A percentile compares a stretch with the other conserved stretches of the same genome.
phyloP scores from a whole-genome alignment of 805 yeast species.

The Metschnikowia henanensis region DNA sequence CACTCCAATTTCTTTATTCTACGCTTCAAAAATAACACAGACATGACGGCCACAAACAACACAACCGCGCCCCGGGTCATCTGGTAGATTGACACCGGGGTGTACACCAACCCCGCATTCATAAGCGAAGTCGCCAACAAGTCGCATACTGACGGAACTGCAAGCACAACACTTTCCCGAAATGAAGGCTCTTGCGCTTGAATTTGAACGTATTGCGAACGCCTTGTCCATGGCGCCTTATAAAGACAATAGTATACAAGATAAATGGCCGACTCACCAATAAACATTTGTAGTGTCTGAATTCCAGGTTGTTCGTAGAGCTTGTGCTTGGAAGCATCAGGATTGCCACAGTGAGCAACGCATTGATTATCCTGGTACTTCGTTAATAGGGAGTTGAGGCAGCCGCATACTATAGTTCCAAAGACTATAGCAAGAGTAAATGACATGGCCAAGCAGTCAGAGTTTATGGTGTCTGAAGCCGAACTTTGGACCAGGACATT shows the following conservation, averaged over 20 bases:
- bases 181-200: conserved; percentile 10
- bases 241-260: conserved; percentile 36
- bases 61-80: conserved; percentile 84
- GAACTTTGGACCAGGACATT: no score
- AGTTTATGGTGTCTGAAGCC: no score
- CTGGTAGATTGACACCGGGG: conserved; percentile 79
- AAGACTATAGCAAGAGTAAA: conserved; percentile 21
- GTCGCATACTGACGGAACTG: conserved; percentile 72
- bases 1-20: conserved; percentile 63
- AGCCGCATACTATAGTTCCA: conserved; percentile 68
- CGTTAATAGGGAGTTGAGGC: conserved; percentile 70
- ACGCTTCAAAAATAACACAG: conserved; percentile 59
- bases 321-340: conserved; percentile 41
- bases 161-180: conserved; percentile 20
- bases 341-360: conserved; percentile 52
- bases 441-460: conserved; percentile 17
- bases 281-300: conserved; percentile 79
- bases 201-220: conserved; percentile 12
- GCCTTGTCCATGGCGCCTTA: conserved; percentile 17
- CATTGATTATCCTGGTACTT: conserved; percentile 78
- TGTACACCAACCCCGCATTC: conserved; percentile 71
- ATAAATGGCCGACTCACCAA: conserved; percentile 63
- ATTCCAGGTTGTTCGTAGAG: conserved; percentile 75
- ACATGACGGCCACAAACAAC: conserved; percentile 70
- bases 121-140: conserved; percentile 70